Evolutionary conservation across 345 rosid species (phyloP).

Genomic region (Brassica cretica): DNA sequence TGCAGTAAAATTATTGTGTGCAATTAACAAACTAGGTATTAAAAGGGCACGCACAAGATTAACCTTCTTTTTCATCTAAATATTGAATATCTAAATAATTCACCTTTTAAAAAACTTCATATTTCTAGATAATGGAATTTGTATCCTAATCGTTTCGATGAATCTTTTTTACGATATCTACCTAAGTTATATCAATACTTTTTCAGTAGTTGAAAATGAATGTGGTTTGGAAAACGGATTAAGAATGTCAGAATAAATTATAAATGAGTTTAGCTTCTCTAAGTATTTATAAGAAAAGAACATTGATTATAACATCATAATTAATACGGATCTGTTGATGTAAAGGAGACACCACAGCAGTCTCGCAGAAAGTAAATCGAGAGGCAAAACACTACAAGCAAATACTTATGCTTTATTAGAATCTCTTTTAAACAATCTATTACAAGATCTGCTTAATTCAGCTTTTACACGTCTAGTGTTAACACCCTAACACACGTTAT

Average conservation of each 20-base stretch:
- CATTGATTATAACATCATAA: too few species aligned
- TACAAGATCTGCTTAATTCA: too few species aligned
- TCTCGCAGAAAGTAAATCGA: too few species aligned
- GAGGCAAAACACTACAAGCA: too few species aligned
- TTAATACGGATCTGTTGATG: too few species aligned
- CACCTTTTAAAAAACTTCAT: background rate
- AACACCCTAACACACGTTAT: too few species aligned
- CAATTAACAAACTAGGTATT: background rate
- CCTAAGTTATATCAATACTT: background rate
- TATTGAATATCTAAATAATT: background rate
- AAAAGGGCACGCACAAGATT: constrained; percentile 2
- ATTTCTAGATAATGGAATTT: background rate
- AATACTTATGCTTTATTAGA: too few species aligned
- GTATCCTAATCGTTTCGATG: background rate
- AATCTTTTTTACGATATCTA: background rate
- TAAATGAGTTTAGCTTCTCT: background rate
- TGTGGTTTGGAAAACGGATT: background rate
- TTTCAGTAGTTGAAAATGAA: background rate
- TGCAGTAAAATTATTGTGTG: constrained; percentile 15
- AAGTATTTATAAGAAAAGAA: too few species aligned
- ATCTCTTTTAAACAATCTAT: too few species aligned
- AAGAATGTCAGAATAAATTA: background rate
- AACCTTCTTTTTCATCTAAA: background rate
- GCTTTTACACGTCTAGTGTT: too few species aligned
- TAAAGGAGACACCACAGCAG: too few species aligned